These are phyloP conservation scores for Luvunga scandens DNA, from an alignment of 345 rosid genomes.

Conservation along the genomic window DNA sequence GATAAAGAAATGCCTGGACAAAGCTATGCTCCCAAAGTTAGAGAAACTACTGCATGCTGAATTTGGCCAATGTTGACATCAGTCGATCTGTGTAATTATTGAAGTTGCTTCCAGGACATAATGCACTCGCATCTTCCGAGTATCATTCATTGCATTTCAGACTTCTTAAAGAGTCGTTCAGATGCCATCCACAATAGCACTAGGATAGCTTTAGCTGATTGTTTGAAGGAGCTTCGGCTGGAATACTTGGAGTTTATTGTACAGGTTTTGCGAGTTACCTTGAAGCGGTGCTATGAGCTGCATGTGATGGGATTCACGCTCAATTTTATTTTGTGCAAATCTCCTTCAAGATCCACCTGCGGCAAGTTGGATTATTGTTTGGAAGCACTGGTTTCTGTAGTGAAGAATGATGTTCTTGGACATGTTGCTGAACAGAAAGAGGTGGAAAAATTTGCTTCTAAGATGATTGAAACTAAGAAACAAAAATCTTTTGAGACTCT, in stretches of 20 bases:
- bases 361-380: constrained; percentile 80
- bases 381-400: constrained; percentile 69
- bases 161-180: constrained; percentile 62
- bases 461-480: constrained; percentile 87
- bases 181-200: constrained; percentile 74
- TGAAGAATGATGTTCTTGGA: constrained; percentile 75
- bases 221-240: constrained; percentile 85
- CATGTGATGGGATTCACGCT: constrained; percentile 82
- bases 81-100: constrained; percentile 71
- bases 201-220: constrained; percentile 74
- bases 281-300: constrained; percentile 80
- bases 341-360: constrained; percentile 32
- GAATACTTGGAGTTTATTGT: constrained; percentile 71
- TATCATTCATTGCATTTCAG: constrained; percentile 64
- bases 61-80: constrained; percentile 62
- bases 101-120: constrained; percentile 74
- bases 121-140: constrained; percentile 75
- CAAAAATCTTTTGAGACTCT: constrained; percentile 75
- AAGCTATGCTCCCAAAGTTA: constrained; percentile 61
- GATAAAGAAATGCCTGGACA: constrained; percentile 54
- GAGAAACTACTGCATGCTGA: constrained; percentile 57
- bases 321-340: constrained; percentile 58
- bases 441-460: constrained; percentile 73
- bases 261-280: constrained; percentile 54
- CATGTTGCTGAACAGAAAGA: constrained; percentile 92